These are phyloP conservation scores for Endocarpon pusillum DNA, from an alignment of 495 filamentous ascomycete genomes.

Conservation along the genomic window DNA sequence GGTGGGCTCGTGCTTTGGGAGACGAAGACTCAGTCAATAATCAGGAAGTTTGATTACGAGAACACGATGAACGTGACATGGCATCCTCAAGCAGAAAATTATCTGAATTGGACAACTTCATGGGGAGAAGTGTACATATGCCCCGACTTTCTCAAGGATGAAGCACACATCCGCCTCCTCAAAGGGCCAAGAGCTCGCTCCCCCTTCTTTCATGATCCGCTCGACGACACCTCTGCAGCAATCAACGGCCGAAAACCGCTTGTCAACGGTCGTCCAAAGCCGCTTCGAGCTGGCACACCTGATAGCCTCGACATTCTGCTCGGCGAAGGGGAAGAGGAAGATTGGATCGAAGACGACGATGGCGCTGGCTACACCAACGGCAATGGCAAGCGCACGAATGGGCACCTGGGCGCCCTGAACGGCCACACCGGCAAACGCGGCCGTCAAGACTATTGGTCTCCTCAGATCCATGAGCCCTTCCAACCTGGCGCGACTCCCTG, in stretches of 20 bases:
- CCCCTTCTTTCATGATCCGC: slow-evolving; percentile 69
- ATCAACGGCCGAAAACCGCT: slow-evolving; percentile 41
- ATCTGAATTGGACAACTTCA: slow-evolving; percentile 75
- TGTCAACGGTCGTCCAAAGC: slow-evolving; percentile 24
- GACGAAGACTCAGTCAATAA: slow-evolving; percentile 61
- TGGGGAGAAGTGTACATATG: slow-evolving; percentile 86
- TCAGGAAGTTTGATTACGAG: slow-evolving; percentile 47
- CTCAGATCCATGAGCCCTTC: slow-evolving; percentile 63
- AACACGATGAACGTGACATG: slow-evolving; percentile 74
- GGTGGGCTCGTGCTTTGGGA: slow-evolving; percentile 79
- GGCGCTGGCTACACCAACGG: slow-evolving; percentile 70
- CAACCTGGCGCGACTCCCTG: slow-evolving; percentile 92
- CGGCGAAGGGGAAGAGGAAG: slow-evolving; percentile 40
- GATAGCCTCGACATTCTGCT: slow-evolving; percentile 37
- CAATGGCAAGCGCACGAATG: slow-evolving; percentile 41
- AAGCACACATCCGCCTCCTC: slow-evolving; percentile 41
- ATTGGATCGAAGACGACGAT: slow-evolving; percentile 89
- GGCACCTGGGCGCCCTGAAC: slow-evolving; percentile 30
- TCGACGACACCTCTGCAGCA: slow-evolving; percentile 51
- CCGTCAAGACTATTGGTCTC: slow-evolving; percentile 37
- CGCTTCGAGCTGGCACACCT: slow-evolving; percentile 25
- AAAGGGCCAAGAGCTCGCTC: slow-evolving; percentile 47
- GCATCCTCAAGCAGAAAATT: slow-evolving; percentile 81
- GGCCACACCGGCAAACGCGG: slow-evolving; percentile 42
- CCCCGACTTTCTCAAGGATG: slow-evolving; percentile 55